These are phyloP conservation scores for Phoenix dactylifera DNA, from an alignment of 176 grass and related monocot genomes.

Conservation along the genomic window DNA sequence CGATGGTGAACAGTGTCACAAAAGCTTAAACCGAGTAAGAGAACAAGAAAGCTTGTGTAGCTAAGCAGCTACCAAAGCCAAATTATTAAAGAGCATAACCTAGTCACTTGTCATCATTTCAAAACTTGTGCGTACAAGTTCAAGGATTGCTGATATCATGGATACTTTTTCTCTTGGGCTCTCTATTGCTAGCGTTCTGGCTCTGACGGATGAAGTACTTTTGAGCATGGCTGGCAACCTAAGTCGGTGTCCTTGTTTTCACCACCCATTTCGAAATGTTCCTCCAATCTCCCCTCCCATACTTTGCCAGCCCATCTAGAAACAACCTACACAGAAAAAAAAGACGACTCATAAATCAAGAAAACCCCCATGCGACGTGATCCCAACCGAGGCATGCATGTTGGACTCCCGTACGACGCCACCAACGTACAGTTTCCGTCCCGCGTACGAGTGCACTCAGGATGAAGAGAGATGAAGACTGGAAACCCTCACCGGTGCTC, in stretches of 20 bases:
- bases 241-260: slow-evolving; percentile 69
- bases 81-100: no score
- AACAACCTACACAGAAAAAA: slow-evolving; percentile 40
- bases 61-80: no score
- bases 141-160: slow-evolving; percentile 81
- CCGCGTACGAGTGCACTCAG: no score
- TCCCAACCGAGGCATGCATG: no score
- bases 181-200: slow-evolving; percentile 33
- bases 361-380: neutral
- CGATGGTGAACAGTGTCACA: no score
- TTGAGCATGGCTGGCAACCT: slow-evolving; percentile 97
- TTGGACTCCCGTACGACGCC: no score
- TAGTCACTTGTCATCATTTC: no score
- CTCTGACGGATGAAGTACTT: slow-evolving; percentile 75
- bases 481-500: slow-evolving; percentile 53
- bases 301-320: slow-evolving; percentile 69
- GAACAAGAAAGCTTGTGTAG: no score
- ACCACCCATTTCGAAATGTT: slow-evolving; percentile 92
- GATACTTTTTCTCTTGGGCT: slow-evolving; percentile 93
- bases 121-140: neutral
- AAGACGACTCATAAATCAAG: neutral
- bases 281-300: slow-evolving; percentile 83
- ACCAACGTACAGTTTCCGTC: no score
- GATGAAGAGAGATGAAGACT: neutral
- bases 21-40: no score